Conservation (phyloP, 1,139 yeast species). For the Groenewaldozyma sp. region DNA sequence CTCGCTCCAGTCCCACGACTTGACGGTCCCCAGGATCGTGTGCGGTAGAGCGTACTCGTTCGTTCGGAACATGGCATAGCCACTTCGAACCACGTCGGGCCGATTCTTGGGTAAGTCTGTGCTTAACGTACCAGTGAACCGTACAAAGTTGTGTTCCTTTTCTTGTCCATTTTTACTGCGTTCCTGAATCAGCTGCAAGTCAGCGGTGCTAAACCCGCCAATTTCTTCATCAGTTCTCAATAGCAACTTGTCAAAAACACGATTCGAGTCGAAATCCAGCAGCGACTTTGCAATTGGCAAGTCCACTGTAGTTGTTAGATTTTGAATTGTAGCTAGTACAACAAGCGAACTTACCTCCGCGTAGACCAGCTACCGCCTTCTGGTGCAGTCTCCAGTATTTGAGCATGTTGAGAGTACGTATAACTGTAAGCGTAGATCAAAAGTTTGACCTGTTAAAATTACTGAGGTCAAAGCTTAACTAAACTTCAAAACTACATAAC, state of each 20-base stretch:
- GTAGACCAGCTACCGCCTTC: neutral
- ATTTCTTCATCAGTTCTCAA: slow-evolving; percentile 64
- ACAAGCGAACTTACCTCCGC: neutral
- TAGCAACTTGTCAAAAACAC: slow-evolving; percentile 40
- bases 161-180: no score
- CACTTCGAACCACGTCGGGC: slow-evolving; percentile 62
- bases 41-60: slow-evolving; percentile 17
- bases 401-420: neutral
- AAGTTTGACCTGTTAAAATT: no score
- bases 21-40: slow-evolving; percentile 21
- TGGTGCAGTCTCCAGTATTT: slow-evolving; percentile 1
- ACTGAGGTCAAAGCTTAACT: no score
- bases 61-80: slow-evolving; percentile 85
- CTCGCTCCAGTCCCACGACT: slow-evolving; percentile 53
- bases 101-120: slow-evolving; percentile 64
- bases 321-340: neutral
- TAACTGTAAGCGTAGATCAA: neutral
- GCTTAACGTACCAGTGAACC: slow-evolving; percentile 63
- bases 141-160: slow-evolving; percentile 36
- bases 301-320: neutral
- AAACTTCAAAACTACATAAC: no score
- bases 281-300: slow-evolving; percentile 20
- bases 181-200: slow-evolving; percentile 38
- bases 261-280: slow-evolving; percentile 46
- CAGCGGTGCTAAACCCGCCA: slow-evolving; percentile 69